Evolutionary conservation across 2,329 filamentous ascomycete species (phyloP), one percentile per base, ranked within the genome.

Genomic region (Diaporthe ampelina): DNA sequence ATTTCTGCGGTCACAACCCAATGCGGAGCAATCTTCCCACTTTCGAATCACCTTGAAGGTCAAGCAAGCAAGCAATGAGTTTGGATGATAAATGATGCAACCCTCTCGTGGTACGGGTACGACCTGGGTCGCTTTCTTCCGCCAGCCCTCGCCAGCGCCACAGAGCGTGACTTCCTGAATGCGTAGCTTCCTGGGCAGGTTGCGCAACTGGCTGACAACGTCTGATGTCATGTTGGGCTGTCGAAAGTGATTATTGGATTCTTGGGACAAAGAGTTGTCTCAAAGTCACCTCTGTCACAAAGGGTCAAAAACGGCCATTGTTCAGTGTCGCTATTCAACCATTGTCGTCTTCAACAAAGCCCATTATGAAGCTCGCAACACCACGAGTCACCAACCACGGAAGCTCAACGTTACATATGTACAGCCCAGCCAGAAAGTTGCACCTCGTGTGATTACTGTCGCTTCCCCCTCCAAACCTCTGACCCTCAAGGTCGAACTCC

Each of bases 91-190:
- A 63, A 63, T 54, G 56, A 63, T 63, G 57, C 58, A 72, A 54
- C 48, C 26, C 40, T 56, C 24, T 48, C 45, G 57, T 54, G 35
- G 69, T 40, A 61, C 45, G 24, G 35, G 54, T 72, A 24, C 37
- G 17, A 59, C 69, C 32, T 40, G 45, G 11, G 29, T 43, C 50
- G 32, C 35, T 8, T 19, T 50, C 57, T 72, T 29, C 57, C 45
- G 32, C 43, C 56, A 61, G 40, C 43, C 43, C n/a, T 71, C n/a
- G 45, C 32, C 57, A 63, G 56, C 69, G n/a, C 54, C 54, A 52
- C 43, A 37, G 45, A 72, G 69, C 69, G 69, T 19, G 58, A 15
- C 57, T 63, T 63, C 69, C 69, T 54, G n/a, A 63, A 54, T 63
- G 32, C 37, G 8, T 43, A 26, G 17, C 63, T 68, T 32, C 32